These are phyloP conservation scores for Phanerodontia chrysosporium DNA, from an alignment of 768 basidiomycete species.

Conservation along the genomic window DNA sequence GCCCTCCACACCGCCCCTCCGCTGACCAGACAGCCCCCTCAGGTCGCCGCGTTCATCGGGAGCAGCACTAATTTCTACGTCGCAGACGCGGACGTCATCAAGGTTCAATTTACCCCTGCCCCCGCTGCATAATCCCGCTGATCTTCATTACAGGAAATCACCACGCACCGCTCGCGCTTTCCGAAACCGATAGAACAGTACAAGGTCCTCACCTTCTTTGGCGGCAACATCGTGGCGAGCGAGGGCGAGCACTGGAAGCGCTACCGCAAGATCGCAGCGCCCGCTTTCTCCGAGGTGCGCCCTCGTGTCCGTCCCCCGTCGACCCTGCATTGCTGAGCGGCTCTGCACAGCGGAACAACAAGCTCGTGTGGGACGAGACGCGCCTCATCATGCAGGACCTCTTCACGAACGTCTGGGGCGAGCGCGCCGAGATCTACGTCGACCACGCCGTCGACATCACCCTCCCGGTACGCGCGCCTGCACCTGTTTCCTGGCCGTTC, in stretches of 20 bases:
- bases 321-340: conserved; percentile 11
- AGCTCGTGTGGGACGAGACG: conserved; percentile 37
- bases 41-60: conserved; percentile 10
- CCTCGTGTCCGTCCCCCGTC: too few relatives aligned
- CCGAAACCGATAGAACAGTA: conserved; percentile 54
- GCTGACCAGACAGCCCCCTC: neutral
- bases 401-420: conserved; percentile 42
- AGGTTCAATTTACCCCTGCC: neutral
- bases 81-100: conserved; percentile 15
- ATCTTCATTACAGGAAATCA: conserved; percentile 41
- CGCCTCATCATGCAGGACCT: conserved; percentile 27
- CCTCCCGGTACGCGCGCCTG: conserved; percentile 36
- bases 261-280: conserved; percentile 56
- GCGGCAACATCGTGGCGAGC: conserved; percentile 58
- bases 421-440: conserved; percentile 34
- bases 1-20: neutral
- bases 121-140: neutral
- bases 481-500: neutral
- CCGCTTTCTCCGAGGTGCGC: conserved; percentile 59
- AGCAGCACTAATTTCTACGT: conserved; percentile 11
- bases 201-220: conserved; percentile 43
- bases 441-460: conserved; percentile 51
- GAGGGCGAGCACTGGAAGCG: conserved; percentile 66
- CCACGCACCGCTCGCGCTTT: conserved; percentile 44
- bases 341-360: conserved; percentile 30